Evolutionary conservation across 805 yeast species (phyloP).

Genomic region (Lachancea kluyveri): DNA sequence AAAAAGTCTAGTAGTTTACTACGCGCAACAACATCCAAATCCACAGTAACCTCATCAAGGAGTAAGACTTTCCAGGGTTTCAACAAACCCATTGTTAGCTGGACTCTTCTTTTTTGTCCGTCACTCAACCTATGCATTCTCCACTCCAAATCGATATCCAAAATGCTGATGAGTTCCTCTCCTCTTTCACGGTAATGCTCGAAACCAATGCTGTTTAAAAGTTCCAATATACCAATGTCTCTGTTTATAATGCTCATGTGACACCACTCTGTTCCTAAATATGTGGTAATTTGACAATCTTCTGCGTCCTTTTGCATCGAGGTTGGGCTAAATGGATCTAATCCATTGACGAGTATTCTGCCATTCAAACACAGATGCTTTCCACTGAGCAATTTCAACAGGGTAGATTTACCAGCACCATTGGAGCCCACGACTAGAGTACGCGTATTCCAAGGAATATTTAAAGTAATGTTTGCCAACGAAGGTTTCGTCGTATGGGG

Average conservation of each 20-base stretch:
- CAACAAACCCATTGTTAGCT: slow-evolving; percentile 84
- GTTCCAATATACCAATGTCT: slow-evolving; percentile 79
- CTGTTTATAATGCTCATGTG: slow-evolving; percentile 82
- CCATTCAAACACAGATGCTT: slow-evolving; percentile 80
- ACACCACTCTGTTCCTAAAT: slow-evolving; percentile 98
- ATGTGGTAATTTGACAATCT: slow-evolving; percentile 54
- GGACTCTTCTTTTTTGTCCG: slow-evolving; percentile 94
- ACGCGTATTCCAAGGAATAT: slow-evolving; percentile 65
- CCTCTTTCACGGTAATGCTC: slow-evolving; percentile 68
- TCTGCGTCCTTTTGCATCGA: slow-evolving; percentile 33
- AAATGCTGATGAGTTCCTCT: slow-evolving; percentile 62
- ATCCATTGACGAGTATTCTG: slow-evolving; percentile 63
- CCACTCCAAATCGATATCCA: slow-evolving; percentile 88
- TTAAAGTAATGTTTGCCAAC: slow-evolving; percentile 52
- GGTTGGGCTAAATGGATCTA: slow-evolving; percentile 74
- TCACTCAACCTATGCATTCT: slow-evolving; percentile 88
- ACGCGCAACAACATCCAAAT: slow-evolving; percentile 88
- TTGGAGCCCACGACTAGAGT: slow-evolving; percentile 85
- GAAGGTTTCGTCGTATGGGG: slow-evolving; percentile 56
- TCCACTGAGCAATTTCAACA: slow-evolving; percentile 81
- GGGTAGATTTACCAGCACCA: slow-evolving; percentile 95
- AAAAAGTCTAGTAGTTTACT: slow-evolving; percentile 65
- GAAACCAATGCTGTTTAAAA: slow-evolving; percentile 81
- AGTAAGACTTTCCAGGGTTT: slow-evolving; percentile 84
- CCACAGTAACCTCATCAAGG: slow-evolving; percentile 96